A percentile compares a stretch with the other conserved stretches of the same genome.
phyloP scores from a whole-genome alignment of 495 filamentous ascomycete species.

The Aspergillus sclerotioniger region DNA sequence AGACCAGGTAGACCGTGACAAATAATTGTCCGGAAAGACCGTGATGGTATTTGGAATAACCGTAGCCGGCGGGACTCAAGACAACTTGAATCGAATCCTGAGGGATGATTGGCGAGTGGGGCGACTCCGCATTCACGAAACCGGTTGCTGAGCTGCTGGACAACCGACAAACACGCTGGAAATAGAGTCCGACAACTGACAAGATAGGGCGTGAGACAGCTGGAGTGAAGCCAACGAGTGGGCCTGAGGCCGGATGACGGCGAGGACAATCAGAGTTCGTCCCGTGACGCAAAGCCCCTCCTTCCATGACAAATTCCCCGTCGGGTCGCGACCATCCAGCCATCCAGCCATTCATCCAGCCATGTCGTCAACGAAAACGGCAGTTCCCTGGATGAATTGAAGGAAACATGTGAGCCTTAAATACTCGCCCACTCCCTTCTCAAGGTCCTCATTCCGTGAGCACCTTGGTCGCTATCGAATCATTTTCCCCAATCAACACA shows the following conservation, averaged over 20 bases:
- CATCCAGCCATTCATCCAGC: not conserved
- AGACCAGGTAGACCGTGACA: not conserved
- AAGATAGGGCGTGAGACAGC: too few species aligned
- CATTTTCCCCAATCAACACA: conserved; percentile 7
- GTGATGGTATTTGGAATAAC: not conserved
- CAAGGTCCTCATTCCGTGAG: conserved; percentile 32
- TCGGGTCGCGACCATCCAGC: conserved; percentile 1
- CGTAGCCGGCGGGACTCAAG: too few species aligned
- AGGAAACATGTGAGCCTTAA: conserved; percentile 22
- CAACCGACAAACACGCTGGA: not conserved
- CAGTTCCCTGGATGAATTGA: too few species aligned
- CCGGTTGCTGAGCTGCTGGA: not conserved
- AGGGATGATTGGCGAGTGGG: not conserved
- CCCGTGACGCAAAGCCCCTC: conserved; percentile 15
- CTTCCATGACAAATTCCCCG: conserved; percentile 22
- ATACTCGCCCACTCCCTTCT: conserved; percentile 22
- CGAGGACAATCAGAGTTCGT: not conserved
- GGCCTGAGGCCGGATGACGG: not conserved
- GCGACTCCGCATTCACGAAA: not conserved
- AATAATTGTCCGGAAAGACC: not conserved
- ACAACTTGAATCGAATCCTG: too few species aligned
- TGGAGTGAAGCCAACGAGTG: too few species aligned
- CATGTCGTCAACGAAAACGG: conserved; percentile 12
- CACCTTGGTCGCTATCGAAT: conserved; percentile 31
- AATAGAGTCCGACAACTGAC: not conserved